phyloP scores from a whole-genome alignment of 257 asterid genomes.

The Apocynum venetum region DNA sequence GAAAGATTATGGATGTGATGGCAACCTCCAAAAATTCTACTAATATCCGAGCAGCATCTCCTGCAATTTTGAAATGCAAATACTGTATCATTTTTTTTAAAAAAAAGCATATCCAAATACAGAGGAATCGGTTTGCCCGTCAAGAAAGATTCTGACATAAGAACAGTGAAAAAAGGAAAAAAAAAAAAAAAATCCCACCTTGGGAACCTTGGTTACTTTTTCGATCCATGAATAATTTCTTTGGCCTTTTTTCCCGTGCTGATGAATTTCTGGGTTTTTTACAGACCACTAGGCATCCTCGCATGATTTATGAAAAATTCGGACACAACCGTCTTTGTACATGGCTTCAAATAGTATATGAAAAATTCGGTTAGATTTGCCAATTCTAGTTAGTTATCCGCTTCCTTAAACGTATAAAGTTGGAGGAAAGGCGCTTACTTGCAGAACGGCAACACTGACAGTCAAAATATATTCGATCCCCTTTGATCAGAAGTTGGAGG shows the following conservation, averaged over 20 bases:
- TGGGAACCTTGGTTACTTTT: not conserved
- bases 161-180: not conserved
- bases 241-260: too few relatives aligned
- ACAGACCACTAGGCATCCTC: not conserved
- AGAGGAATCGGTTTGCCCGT: not conserved
- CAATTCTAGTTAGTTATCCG: too few relatives aligned
- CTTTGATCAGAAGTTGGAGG: not conserved
- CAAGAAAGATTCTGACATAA: not conserved
- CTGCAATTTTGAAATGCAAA: constrained; percentile 31
- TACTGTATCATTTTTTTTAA: not conserved
- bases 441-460: too few relatives aligned
- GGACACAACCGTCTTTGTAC: too few relatives aligned
- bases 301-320: too few relatives aligned
- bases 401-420: too few relatives aligned
- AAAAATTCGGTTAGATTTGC: too few relatives aligned
- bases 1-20: constrained; percentile 69
- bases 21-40: constrained; percentile 85
- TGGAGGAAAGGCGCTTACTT: too few relatives aligned
- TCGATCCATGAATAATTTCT: constrained; percentile 6
- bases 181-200: not conserved
- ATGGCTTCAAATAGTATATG: too few relatives aligned
- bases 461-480: too few relatives aligned
- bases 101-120: not conserved
- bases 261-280: not conserved
- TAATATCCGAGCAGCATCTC: constrained; percentile 55